Conservation (phyloP, 1,139 yeast species). For the Sugiyamaella japonica region DNA sequence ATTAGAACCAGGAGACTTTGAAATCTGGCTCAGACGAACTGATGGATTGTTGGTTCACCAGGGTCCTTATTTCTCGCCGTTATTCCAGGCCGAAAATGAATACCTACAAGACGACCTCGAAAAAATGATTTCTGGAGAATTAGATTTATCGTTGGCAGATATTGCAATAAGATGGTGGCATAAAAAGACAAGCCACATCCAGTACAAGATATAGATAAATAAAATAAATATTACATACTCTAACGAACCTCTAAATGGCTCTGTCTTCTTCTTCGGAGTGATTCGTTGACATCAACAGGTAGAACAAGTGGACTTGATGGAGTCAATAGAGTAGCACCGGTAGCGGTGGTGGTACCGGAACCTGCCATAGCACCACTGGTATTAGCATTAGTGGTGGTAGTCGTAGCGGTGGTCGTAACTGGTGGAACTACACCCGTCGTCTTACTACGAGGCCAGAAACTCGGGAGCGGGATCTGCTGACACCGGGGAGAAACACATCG, state of each 20-base stretch:
- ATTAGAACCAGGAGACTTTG: constrained; percentile 48
- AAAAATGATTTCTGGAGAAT: constrained; percentile 47
- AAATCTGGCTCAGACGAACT: constrained; percentile 46
- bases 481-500: constrained; percentile 92
- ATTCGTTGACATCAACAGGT: constrained; percentile 14
- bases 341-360: neutral
- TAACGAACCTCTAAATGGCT: constrained; percentile 20
- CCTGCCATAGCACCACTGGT: neutral
- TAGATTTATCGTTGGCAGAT: constrained; percentile 61
- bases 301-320: constrained; percentile 16
- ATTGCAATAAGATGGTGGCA: constrained; percentile 73
- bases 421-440: constrained; percentile 48
- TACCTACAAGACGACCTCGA: constrained; percentile 43
- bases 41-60: constrained; percentile 15
- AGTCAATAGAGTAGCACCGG: neutral
- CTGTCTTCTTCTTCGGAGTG: constrained; percentile 20
- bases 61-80: constrained; percentile 20
- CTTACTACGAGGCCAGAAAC: constrained; percentile 85
- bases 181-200: neutral
- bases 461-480: constrained; percentile 79
- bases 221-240: neutral
- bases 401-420: neutral
- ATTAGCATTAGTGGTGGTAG: neutral
- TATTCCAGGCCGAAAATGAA: constrained; percentile 37
- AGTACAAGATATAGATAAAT: neutral